A percentile compares a stretch with the other conserved stretches of the same genome.
phyloP scores from a whole-genome alignment of 2,329 filamentous ascomycete genomes.

The Neoascochyta sp. region DNA sequence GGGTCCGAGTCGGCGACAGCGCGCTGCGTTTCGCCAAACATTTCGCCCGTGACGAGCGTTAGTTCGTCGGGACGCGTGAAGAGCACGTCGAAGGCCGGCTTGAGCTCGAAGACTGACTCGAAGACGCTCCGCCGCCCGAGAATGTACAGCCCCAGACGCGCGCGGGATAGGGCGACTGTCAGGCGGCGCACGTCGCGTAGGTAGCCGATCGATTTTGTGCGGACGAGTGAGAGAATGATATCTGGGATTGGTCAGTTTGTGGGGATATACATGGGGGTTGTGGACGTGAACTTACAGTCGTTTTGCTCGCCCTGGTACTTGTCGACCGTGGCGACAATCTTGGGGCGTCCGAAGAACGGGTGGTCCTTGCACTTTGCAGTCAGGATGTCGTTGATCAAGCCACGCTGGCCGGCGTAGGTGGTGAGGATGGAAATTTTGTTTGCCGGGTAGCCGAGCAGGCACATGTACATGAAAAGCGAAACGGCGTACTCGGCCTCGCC shows the following conservation, averaged over 20 bases:
- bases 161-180: constrained; percentile 90
- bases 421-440: constrained; percentile 81
- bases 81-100: constrained; percentile 77
- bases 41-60: constrained; percentile 75
- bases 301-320: constrained; percentile 99
- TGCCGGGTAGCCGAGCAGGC: constrained; percentile 86
- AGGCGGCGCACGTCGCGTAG: constrained; percentile 88
- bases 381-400: constrained; percentile 83
- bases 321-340: constrained; percentile 89
- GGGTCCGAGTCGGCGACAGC: constrained; percentile 36
- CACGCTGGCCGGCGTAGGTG: constrained; percentile 88
- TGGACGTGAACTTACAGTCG: constrained; percentile 73
- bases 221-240: constrained; percentile 86
- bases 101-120: constrained; percentile 81
- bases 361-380: constrained; percentile 78
- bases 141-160: constrained; percentile 86
- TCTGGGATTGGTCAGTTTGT: constrained; percentile 51
- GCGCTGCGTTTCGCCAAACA: constrained; percentile 67
- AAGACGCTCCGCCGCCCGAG: constrained; percentile 86
- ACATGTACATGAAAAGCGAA: constrained; percentile 95
- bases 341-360: constrained; percentile 81
- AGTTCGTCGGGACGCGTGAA: constrained; percentile 77
- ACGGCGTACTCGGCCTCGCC: constrained; percentile 97
- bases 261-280: neutral
- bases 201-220: constrained; percentile 86